phyloP scores from a whole-genome alignment of 768 basidiomycete species.

The Tulasnella calospora region DNA sequence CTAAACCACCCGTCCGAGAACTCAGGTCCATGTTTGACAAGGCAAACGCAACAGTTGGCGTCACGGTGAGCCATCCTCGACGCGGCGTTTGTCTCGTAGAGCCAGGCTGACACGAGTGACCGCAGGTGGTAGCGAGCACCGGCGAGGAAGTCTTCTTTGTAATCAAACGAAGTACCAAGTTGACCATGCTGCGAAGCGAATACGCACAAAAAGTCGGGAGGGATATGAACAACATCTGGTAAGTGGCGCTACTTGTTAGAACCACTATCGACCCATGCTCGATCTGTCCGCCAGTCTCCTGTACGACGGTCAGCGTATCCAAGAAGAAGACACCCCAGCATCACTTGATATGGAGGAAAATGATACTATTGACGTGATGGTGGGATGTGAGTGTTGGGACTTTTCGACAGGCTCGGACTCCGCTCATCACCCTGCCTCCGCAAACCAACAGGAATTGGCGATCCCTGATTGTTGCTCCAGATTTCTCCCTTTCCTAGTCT shows the following conservation, averaged over 20 bases:
- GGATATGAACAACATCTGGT: slow-evolving; percentile 84
- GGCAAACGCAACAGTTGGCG: slow-evolving; percentile 5
- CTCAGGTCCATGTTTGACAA: neutral
- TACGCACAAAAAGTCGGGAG: slow-evolving; percentile 92
- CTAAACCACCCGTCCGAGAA: neutral
- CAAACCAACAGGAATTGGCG: neutral
- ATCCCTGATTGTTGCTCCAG: neutral
- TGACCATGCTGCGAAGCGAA: slow-evolving; percentile 86
- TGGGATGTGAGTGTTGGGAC: slow-evolving; percentile 62
- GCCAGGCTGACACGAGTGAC: neutral
- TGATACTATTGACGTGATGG: slow-evolving; percentile 94
- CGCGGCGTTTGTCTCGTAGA: neutral
- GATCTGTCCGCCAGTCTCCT: slow-evolving; percentile 57
- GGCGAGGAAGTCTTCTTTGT: slow-evolving; percentile 95
- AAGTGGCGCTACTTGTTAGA: slow-evolving; percentile 33
- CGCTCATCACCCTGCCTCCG: neutral
- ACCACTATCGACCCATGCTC: neutral
- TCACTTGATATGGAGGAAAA: slow-evolving; percentile 78
- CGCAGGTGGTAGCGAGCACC: slow-evolving; percentile 63
- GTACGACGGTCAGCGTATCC: slow-evolving; percentile 83
- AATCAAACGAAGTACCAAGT: slow-evolving; percentile 88
- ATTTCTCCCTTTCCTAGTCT: neutral
- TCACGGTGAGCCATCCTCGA: neutral
- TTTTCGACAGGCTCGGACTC: neutral
- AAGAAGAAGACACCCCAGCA: slow-evolving; percentile 80